A percentile compares a stretch with the other conserved stretches of the same genome.
Evolutionary conservation across 495 filamentous ascomycete genomes (phyloP).

Genomic region (Oidiodendron maius): DNA sequence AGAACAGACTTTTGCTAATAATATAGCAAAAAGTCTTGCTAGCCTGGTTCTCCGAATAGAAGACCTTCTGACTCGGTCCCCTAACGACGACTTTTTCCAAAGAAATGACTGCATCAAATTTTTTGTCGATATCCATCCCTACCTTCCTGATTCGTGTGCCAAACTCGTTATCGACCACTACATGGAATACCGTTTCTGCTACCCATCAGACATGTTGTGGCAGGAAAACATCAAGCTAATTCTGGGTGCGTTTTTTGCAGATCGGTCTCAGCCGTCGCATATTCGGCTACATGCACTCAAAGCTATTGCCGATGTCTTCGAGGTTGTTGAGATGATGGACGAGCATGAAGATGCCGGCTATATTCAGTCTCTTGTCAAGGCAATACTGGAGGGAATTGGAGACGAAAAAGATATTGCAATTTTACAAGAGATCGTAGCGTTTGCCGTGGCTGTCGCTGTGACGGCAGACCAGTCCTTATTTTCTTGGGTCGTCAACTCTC

Average conservation of each 20-base stretch:
- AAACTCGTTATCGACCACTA: slow-evolving; percentile 53
- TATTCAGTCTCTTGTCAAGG: slow-evolving; percentile 34
- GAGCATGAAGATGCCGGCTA: slow-evolving; percentile 41
- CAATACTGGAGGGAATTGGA: slow-evolving; percentile 42
- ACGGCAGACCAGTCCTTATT: slow-evolving; percentile 44
- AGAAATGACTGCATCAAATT: slow-evolving; percentile 62
- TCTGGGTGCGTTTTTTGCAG: slow-evolving; percentile 59
- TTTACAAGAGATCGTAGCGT: slow-evolving; percentile 43
- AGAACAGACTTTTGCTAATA: slow-evolving; percentile 9
- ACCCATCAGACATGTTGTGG: slow-evolving; percentile 66
- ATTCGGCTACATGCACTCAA: slow-evolving; percentile 65
- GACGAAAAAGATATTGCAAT: slow-evolving; percentile 48
- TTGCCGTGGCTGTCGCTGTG: slow-evolving; percentile 43
- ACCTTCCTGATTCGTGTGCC: slow-evolving; percentile 53
- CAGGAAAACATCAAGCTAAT: slow-evolving; percentile 54
- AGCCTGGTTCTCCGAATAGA: slow-evolving; percentile 34
- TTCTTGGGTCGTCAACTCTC: slow-evolving; percentile 41
- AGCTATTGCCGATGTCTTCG: slow-evolving; percentile 62
- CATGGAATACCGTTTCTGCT: slow-evolving; percentile 56
- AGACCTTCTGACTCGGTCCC: slow-evolving; percentile 25
- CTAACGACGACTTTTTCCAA: slow-evolving; percentile 42
- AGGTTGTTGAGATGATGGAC: slow-evolving; percentile 48
- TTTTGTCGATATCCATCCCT: slow-evolving; percentile 52
- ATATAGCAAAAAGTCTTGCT: slow-evolving; percentile 18
- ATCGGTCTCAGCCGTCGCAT: slow-evolving; percentile 54